Conservation (phyloP, 129 eudicot species). For the Smallanthus sonchifolius region DNA sequence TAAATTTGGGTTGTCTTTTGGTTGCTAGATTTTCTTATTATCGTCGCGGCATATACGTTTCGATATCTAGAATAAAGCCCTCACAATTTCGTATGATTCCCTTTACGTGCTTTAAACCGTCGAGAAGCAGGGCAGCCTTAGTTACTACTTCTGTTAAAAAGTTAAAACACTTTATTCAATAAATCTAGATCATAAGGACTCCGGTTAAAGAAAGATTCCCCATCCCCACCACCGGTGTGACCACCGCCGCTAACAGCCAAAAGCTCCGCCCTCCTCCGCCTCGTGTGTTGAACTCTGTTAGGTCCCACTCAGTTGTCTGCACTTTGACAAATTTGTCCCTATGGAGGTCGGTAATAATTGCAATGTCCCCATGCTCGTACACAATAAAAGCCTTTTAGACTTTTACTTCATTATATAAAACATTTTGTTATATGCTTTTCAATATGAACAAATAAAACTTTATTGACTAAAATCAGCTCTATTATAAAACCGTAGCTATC, state of each 20-base stretch:
- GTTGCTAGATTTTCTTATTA: no score
- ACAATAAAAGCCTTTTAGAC: neutral
- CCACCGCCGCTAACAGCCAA: conserved; percentile 20
- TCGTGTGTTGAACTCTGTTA: conserved; percentile 16
- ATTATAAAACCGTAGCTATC: no score
- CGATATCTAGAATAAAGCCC: no score
- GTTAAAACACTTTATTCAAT: no score
- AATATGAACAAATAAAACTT: neutral
- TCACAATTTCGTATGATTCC: no score
- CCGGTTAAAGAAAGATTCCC: conserved; percentile 10
- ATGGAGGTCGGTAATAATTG: conserved; percentile 4
- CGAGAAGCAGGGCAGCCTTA: no score
- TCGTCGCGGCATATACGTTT: no score
- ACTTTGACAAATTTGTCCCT: conserved; percentile 1
- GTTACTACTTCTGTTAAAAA: no score
- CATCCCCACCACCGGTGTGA: conserved; percentile 8
- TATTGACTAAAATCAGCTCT: no score
- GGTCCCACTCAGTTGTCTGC: conserved; percentile 11
- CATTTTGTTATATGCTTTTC: neutral
- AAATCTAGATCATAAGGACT: no score
- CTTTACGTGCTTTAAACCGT: no score
- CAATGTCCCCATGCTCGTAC: conserved; percentile 4
- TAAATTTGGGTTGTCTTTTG: no score
- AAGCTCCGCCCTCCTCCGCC: conserved; percentile 13
- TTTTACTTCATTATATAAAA: neutral